Evolutionary conservation across 2,329 filamentous ascomycete species (phyloP).

Genomic region (Drechslerella stenobrocha): DNA sequence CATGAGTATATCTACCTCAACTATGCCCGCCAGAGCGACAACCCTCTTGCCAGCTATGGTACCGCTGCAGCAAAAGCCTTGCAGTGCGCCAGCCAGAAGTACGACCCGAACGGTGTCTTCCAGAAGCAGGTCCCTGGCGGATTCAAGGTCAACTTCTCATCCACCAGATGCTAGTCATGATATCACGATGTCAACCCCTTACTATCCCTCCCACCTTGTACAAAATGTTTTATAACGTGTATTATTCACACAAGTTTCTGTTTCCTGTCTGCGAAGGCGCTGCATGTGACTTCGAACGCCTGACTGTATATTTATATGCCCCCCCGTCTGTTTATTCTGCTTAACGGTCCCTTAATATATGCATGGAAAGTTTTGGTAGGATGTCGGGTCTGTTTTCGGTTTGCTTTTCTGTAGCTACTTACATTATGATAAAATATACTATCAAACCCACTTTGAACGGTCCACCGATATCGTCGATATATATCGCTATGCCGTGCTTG

Average conservation of each 20-base stretch:
- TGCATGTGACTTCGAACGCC: too few species aligned
- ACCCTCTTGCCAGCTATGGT: conserved; percentile 54
- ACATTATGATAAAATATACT: too few species aligned
- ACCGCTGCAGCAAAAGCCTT: conserved; percentile 52
- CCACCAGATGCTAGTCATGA: too few species aligned
- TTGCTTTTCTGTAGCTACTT: too few species aligned
- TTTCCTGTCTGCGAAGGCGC: too few species aligned
- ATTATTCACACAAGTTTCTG: neutral
- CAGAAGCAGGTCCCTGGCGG: conserved; percentile 54
- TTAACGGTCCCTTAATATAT: neutral
- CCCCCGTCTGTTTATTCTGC: neutral
- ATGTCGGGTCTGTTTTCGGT: too few species aligned
- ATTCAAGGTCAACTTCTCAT: conserved; percentile 52
- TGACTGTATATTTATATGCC: too few species aligned
- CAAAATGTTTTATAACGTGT: neutral
- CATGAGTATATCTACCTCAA: conserved; percentile 55
- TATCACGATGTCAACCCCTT: too few species aligned
- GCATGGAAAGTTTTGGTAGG: neutral
- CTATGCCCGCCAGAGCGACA: conserved; percentile 54
- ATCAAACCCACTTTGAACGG: too few species aligned
- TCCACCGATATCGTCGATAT: too few species aligned
- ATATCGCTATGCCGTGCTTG: too few species aligned
- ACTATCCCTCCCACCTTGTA: too few species aligned
- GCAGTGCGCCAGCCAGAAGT: conserved; percentile 52
- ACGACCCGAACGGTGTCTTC: conserved; percentile 54